Conservation (phyloP, 2,329 filamentous ascomycete genomes). For the Fusarium verticillioides region DNA sequence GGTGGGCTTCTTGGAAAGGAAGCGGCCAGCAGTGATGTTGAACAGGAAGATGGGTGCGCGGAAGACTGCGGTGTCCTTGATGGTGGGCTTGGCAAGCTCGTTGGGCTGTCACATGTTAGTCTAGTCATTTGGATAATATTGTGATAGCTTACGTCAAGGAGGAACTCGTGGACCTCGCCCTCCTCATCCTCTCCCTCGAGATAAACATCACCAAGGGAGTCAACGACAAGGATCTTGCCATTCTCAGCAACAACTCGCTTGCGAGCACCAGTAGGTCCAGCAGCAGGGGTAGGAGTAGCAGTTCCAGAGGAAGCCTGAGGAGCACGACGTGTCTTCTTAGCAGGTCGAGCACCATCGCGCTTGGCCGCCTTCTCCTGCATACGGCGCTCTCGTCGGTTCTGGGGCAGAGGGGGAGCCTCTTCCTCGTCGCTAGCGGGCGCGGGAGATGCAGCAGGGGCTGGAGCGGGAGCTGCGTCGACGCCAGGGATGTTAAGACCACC, state of each 20-base stretch:
- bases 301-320: conserved; percentile 50
- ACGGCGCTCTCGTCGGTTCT: conserved; percentile 88
- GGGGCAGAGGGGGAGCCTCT: conserved; percentile 61
- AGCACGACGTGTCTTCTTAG: conserved; percentile 58
- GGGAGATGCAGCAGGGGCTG: conserved; percentile 57
- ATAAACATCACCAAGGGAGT: conserved; percentile 91
- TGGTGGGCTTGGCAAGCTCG: conserved; percentile 80
- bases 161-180: conserved; percentile 81
- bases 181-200: conserved; percentile 93
- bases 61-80: conserved; percentile 85
- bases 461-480: conserved; percentile 60
- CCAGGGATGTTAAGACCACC: conserved; percentile 80
- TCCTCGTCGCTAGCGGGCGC: conserved; percentile 60
- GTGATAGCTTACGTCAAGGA: conserved; percentile 79
- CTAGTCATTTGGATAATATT: background rate
- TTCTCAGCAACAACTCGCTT: conserved; percentile 94
- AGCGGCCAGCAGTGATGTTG: conserved; percentile 63
- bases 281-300: conserved; percentile 62
- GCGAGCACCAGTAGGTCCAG: conserved; percentile 74
- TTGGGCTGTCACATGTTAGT: conserved; percentile 67
- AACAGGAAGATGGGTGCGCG: conserved; percentile 82
- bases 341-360: conserved; percentile 70
- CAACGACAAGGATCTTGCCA: conserved; percentile 93
- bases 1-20: conserved; percentile 55
- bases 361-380: conserved; percentile 87